Evolutionary conservation across 768 basidiomycete species (phyloP), one percentile per base, ranked within the genome.

Genomic region (Tulasnella sp.): DNA sequence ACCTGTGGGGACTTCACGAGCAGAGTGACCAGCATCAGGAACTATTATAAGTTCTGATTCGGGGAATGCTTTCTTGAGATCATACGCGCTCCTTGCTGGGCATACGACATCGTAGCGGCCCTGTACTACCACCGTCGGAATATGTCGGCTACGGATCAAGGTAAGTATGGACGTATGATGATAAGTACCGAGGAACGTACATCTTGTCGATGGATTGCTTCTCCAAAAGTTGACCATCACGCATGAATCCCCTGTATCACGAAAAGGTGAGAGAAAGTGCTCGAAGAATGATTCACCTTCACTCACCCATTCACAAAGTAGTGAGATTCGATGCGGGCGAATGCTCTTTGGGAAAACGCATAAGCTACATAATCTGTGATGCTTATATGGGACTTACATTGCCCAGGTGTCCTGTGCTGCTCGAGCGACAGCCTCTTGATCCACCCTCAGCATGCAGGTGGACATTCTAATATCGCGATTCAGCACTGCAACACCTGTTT

Each of bases 51-150:
- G 64, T 8, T 77, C 75, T n/a, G 77, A 65, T 60, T 89, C 83
- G 1, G 87, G 87, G 76, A 83, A 89, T 7, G 68, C 74, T 65
- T 81, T 83, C 70, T 89, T 88, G 46, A 92, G 71, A 1, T 72
- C 77, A 62, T 77, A 83, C 6, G 89, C 88, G 5, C 85, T 87
- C 12, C 79, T 86, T 9, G 82, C 74, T 81, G 89, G 85, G 61
- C 90, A 95, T 41, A 95, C 75, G 12, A 85, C 77, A 58, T 92
- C 90, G 59, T 92, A 92, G 65, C 90, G 72, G 28, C 88, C 87
- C 69, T 91, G 88, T 3, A 90, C 74, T 34, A 86, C 74, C 45
- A 82, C 69, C 7, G 77, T 78, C 16, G 90, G 90, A 58, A 95
- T 89, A 66, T 90, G 79, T 12, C 90, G 86, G 57, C 88, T 91